A percentile compares a stretch with the other conserved stretches of the same genome.
phyloP scores from a whole-genome alignment of 2,329 filamentous ascomycete genomes.

The Claviceps paspali region DNA sequence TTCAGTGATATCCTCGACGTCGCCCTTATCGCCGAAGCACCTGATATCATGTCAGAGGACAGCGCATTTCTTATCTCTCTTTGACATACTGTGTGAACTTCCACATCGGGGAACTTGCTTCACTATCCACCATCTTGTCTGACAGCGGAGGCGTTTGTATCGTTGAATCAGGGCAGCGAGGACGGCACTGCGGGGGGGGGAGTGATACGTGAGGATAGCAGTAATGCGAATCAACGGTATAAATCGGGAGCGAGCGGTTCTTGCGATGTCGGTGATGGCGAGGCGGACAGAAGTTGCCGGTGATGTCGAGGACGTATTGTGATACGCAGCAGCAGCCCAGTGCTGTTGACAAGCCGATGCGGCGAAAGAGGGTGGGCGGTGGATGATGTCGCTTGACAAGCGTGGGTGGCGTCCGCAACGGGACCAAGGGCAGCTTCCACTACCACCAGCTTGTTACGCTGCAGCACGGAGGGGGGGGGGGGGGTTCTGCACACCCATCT shows the following conservation, averaged over 20 bases:
- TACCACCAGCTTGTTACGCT: too few species aligned
- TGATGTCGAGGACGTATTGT: constrained; percentile 5
- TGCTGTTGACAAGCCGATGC: constrained; percentile 9
- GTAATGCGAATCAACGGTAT: neutral
- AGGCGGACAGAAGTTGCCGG: constrained; percentile 3
- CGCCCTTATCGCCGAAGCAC: constrained; percentile 98
- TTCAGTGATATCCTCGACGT: constrained; percentile 98
- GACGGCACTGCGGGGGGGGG: neutral
- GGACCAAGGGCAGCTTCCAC: constrained; percentile 9
- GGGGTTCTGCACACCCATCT: too few species aligned
- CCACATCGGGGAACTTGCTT: constrained; percentile 90
- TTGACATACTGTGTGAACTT: constrained; percentile 93
- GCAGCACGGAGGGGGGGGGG: too few species aligned
- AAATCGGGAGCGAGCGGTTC: neutral
- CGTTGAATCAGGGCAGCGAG: constrained; percentile 6
- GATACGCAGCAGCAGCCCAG: constrained; percentile 7
- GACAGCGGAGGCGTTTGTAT: constrained; percentile 12
- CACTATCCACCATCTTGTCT: constrained; percentile 86
- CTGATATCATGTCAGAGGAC: constrained; percentile 31
- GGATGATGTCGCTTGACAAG: constrained; percentile 14
- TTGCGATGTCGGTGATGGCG: constrained; percentile 3
- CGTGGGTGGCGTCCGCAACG: constrained; percentile 8
- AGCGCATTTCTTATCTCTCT: constrained; percentile 4
- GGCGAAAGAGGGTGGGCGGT: constrained; percentile 9
- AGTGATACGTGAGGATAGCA: neutral